phyloP scores from a whole-genome alignment of 2,329 filamentous ascomycete species.

The Ophiostoma novo-ulmi region DNA sequence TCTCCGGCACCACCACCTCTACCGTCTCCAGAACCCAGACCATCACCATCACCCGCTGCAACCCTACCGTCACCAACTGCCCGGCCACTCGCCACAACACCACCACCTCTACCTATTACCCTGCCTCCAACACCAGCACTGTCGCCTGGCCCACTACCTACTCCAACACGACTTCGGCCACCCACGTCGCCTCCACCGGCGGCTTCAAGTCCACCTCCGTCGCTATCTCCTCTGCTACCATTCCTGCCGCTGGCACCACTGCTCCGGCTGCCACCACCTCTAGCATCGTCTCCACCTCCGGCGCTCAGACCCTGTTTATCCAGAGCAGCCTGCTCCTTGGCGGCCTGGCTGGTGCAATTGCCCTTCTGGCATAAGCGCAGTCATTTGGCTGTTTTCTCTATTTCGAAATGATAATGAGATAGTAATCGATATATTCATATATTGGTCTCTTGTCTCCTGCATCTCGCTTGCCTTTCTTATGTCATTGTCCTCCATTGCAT shows the following conservation, averaged over 20 bases:
- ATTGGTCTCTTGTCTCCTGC: conserved; percentile 1
- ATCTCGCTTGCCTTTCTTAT: conserved; percentile 7
- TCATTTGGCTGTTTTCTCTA: background rate
- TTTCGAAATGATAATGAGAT: background rate
- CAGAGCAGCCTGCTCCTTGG: conserved; percentile 40
- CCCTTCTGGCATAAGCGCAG: conserved; percentile 36
- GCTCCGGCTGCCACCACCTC: conserved; percentile 24
- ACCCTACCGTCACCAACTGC: conserved; percentile 42
- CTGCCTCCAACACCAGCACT: conserved; percentile 27
- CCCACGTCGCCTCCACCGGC: conserved; percentile 26
- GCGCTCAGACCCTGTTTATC: conserved; percentile 36
- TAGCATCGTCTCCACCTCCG: conserved; percentile 26
- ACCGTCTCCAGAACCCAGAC: conserved; percentile 44
- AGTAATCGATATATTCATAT: background rate
- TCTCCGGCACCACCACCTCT: conserved; percentile 39
- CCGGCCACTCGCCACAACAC: conserved; percentile 35
- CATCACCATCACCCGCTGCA: conserved; percentile 46
- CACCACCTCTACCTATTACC: conserved; percentile 28
- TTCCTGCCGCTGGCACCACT: conserved; percentile 28
- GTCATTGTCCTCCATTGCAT: conserved; percentile 21
- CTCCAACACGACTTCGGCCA: conserved; percentile 29
- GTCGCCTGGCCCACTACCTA: conserved; percentile 28
- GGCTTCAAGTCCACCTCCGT: conserved; percentile 20
- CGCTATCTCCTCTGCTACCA: conserved; percentile 15
- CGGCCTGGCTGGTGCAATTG: conserved; percentile 39